Evolutionary conservation across 805 yeast genomes (phyloP), one percentile per base, ranked within the genome.

Genomic region (Candida arabinofermentans): DNA sequence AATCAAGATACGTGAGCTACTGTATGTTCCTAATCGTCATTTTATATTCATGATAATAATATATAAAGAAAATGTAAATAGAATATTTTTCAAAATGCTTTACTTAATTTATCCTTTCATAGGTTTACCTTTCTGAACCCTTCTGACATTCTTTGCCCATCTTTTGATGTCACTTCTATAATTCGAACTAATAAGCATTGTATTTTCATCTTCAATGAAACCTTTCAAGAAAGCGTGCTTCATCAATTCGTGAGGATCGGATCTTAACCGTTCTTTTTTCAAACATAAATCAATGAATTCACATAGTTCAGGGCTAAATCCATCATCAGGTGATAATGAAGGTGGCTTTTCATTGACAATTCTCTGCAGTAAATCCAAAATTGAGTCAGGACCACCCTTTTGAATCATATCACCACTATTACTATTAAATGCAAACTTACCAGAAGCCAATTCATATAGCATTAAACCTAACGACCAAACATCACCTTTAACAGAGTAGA

Each of bases 401-500:
- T 13, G 17, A 8, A 18, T n/a, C 54, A 40, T 41, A 31, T 43
- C 47, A 40, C 61, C 16, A 42, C 73, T 74, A n/a, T 53, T 56
- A 46, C 78, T 81, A 18, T 77, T 75, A 70, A 90, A 81, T 2
- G 96, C 93, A 52, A 84, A 83, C 40, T 71, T 72, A 0, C 98
- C 98, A 3, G 86, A 78, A 1, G 96, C 91, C 39, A 93, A 69
- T 61, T 93, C 98, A 38, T 87, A 79, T 31, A 93, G 70, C 82
- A 90, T 85, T 34, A 93, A 69, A 1, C 99, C 99, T 50, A 90
- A 67, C 0, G 97, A 88, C 99, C 99, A 93, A 10, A 93, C 91
- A 61, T 93, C 99, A 29, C 96, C 91, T 52, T 90, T 89, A n/a
- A 90, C 83, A 8, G 96, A 85, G 64, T 93, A 93, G 8, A 83